A percentile compares a stretch with the other conserved stretches of the same genome.
Conservation (phyloP, 345 rosid genomes). For the Eucalyptus rudis region DNA sequence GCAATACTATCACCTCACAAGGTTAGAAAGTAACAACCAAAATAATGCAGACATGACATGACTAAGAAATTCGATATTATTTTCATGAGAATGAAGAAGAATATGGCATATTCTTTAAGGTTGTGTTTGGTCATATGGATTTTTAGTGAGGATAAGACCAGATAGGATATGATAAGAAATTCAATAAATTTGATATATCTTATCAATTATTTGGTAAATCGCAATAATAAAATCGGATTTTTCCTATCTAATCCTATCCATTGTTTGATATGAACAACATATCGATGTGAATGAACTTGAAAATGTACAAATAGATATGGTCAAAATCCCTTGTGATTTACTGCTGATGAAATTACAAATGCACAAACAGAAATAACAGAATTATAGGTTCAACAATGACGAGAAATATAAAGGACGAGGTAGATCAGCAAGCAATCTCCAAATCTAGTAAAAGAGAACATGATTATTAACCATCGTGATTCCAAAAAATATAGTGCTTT, state of each 20-base stretch:
- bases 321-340: neutral
- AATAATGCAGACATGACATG: neutral
- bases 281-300: neutral
- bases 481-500: neutral
- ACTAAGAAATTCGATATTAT: neutral
- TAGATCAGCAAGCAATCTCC: no score
- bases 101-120: neutral
- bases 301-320: neutral
- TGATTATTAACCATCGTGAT: neutral
- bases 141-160: fast-evolving
- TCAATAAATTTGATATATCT: no score
- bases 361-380: neutral
- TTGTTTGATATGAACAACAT: neutral
- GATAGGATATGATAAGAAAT: no score
- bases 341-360: fast-evolving
- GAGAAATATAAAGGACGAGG: no score
- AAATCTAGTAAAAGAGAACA: neutral
- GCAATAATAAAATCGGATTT: no score
- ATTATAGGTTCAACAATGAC: neutral
- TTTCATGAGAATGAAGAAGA: neutral
- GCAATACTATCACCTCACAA: neutral
- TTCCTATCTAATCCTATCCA: no score
- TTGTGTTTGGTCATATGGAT: no score
- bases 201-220: neutral
- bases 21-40: neutral